phyloP scores from a whole-genome alignment of 2,329 filamentous ascomycete species.

The Colletotrichum gloeosporioides region DNA sequence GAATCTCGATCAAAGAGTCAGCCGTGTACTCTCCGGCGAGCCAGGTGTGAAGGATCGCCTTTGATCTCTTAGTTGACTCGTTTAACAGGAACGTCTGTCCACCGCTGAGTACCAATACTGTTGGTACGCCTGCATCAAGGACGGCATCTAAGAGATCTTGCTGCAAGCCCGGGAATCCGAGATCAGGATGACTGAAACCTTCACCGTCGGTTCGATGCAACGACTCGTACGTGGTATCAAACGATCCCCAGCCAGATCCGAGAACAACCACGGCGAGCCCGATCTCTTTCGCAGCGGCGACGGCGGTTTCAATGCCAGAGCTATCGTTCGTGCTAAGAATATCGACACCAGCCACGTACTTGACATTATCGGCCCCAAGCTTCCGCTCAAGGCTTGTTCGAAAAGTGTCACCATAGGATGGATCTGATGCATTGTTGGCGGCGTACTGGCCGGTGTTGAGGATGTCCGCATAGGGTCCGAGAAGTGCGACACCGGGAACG shows the following conservation, averaged over 20 bases:
- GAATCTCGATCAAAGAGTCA: constrained; percentile 64
- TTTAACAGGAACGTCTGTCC: constrained; percentile 35
- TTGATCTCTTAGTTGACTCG: constrained; percentile 39
- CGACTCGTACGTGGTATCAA: constrained; percentile 23
- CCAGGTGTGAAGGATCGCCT: constrained; percentile 66
- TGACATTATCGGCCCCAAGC: constrained; percentile 26
- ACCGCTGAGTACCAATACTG: constrained; percentile 32
- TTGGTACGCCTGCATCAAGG: constrained; percentile 33
- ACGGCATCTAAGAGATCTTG: constrained; percentile 38
- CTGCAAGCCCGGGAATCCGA: constrained; percentile 36
- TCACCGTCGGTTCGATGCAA: constrained; percentile 38
- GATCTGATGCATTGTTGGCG: constrained; percentile 23
- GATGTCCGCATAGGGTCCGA: constrained; percentile 26
- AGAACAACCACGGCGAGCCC: constrained; percentile 34
- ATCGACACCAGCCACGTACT: constrained; percentile 21
- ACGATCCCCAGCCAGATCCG: constrained; percentile 30
- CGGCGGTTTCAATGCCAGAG: constrained; percentile 25
- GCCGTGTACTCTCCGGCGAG: constrained; percentile 70
- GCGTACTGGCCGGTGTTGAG: constrained; percentile 27
- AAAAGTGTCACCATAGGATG: constrained; percentile 25
- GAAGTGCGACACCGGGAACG: constrained; percentile 17
- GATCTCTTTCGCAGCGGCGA: constrained; percentile 30
- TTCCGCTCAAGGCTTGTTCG: constrained; percentile 21
- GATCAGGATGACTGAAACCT: constrained; percentile 33
- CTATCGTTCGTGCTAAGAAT: constrained; percentile 22